Evolutionary conservation across 2,329 filamentous ascomycete genomes (phyloP).

Genomic region (Penicillium crustosum): DNA sequence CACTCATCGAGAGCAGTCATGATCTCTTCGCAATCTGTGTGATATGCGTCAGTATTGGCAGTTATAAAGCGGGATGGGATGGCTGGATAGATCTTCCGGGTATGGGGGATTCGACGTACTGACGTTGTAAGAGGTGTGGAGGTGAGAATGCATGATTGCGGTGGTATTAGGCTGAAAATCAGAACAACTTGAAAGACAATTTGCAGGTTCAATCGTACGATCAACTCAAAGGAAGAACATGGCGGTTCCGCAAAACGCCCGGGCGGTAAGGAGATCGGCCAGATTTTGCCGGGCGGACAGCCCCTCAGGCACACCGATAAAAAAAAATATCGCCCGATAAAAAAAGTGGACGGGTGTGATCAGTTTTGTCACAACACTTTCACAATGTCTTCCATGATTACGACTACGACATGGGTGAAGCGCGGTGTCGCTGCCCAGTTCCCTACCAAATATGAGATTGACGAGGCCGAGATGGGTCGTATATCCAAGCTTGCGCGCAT

Average conservation of each 20-base stretch:
- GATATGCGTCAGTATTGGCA: slow-evolving; percentile 6
- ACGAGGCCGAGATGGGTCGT: slow-evolving; percentile 72
- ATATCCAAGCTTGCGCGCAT: slow-evolving; percentile 73
- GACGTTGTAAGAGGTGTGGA: slow-evolving; percentile 87
- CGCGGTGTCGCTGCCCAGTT: slow-evolving; percentile 75
- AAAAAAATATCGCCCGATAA: slow-evolving; percentile 30
- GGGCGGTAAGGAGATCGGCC: slow-evolving; percentile 28
- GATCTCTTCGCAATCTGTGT: slow-evolving; percentile 84
- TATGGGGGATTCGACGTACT: slow-evolving; percentile 56
- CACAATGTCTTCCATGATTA: slow-evolving; percentile 65
- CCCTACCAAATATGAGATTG: slow-evolving; percentile 70
- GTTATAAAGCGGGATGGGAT: neutral
- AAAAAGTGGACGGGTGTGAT: slow-evolving; percentile 27
- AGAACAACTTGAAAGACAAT: slow-evolving; percentile 8
- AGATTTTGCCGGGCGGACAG: slow-evolving; percentile 37
- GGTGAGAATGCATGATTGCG: slow-evolving; percentile 85
- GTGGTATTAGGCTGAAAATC: neutral
- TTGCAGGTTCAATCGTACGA: neutral
- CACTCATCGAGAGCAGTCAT: slow-evolving; percentile 94
- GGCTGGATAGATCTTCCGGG: neutral
- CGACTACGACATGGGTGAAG: slow-evolving; percentile 72
- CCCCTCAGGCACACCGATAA: slow-evolving; percentile 26
- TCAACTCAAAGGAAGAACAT: slow-evolving; percentile 11
- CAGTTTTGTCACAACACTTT: slow-evolving; percentile 15
- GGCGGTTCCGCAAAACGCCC: slow-evolving; percentile 15